These are phyloP conservation scores for Ruellia speciosa DNA, from an alignment of 305 asterid genomes.

Conservation along the genomic window DNA sequence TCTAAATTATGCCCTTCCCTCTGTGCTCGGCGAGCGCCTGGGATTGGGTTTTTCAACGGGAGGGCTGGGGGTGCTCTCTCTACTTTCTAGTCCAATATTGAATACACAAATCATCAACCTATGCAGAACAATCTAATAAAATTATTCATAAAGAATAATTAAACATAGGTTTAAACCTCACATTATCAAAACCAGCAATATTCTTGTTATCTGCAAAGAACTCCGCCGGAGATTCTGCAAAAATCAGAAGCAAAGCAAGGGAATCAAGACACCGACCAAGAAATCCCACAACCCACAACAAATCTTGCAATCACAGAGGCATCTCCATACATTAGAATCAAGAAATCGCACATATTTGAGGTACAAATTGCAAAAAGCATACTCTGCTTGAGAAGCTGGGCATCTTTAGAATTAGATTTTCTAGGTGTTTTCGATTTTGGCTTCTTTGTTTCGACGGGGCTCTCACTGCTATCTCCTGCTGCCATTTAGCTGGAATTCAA, in stretches of 20 bases:
- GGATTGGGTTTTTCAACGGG: too few species aligned
- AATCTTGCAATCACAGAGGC: neutral
- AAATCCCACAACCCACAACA: slow-evolving; percentile 1
- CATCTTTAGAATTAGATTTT: slow-evolving; percentile 55
- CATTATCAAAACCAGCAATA: slow-evolving; percentile 89
- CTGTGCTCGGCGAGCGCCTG: too few species aligned
- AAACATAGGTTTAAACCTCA: slow-evolving; percentile 28
- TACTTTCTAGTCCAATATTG: neutral
- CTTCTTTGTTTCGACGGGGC: slow-evolving; percentile 36
- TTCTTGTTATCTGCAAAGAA: slow-evolving; percentile 90
- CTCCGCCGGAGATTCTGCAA: slow-evolving; percentile 88
- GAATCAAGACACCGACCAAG: slow-evolving; percentile 2
- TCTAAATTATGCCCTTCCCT: too few species aligned
- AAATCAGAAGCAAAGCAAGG: slow-evolving; percentile 20
- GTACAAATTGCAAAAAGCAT: slow-evolving; percentile 12
- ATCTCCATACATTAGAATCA: neutral
- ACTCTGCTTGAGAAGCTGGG: slow-evolving; percentile 77
- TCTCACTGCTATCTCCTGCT: slow-evolving; percentile 41
- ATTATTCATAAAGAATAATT: neutral
- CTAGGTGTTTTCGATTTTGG: slow-evolving; percentile 49
- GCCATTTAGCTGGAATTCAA: slow-evolving; percentile 32
- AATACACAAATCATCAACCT: neutral
- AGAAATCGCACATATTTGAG: neutral
- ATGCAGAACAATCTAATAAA: neutral
- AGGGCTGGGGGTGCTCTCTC: neutral